Percentiles rank a stretch among this genome's conserved stretches.
These are phyloP conservation scores for Boletellus emodensis DNA, from an alignment of 768 basidiomycete species.

Conservation along the genomic window DNA sequence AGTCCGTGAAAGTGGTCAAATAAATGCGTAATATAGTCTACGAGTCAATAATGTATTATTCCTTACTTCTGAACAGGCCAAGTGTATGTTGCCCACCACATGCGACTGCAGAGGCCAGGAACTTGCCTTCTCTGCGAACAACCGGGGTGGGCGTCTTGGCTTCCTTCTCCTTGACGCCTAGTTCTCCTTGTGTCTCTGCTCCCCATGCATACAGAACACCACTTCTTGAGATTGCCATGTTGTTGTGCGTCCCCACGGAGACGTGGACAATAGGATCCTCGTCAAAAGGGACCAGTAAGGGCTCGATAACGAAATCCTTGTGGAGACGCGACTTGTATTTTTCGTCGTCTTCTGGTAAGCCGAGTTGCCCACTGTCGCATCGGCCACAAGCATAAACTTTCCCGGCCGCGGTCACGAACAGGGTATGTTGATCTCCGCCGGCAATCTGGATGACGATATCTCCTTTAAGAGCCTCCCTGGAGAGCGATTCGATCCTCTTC, in stretches of 20 bases:
- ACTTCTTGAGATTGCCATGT: slow-evolving; percentile 60
- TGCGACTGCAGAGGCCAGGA: slow-evolving; percentile 47
- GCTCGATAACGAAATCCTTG: slow-evolving; percentile 60
- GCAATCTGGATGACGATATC: slow-evolving; percentile 67
- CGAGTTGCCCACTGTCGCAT: slow-evolving; percentile 79
- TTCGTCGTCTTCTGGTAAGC: slow-evolving; percentile 63
- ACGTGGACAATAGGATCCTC: slow-evolving; percentile 65
- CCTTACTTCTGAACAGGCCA: slow-evolving; percentile 66
- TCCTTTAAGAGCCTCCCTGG: slow-evolving; percentile 55
- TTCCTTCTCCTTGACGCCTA: slow-evolving; percentile 61
- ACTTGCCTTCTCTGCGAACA: slow-evolving; percentile 68
- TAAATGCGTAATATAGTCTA: slow-evolving; percentile 15
- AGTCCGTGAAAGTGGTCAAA: slow-evolving; percentile 17
- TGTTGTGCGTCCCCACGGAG: slow-evolving; percentile 68
- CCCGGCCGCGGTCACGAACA: slow-evolving; percentile 83
- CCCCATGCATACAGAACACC: slow-evolving; percentile 78
- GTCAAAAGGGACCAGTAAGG: slow-evolving; percentile 63
- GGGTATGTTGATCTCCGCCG: slow-evolving; percentile 84
- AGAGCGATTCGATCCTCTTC: slow-evolving; percentile 58
- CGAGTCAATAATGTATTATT: slow-evolving; percentile 11
- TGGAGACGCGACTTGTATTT: slow-evolving; percentile 53
- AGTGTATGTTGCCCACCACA: slow-evolving; percentile 81
- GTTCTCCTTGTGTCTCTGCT: slow-evolving; percentile 71
- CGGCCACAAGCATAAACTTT: slow-evolving; percentile 86
- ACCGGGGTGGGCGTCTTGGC: slow-evolving; percentile 61